Evolutionary conservation across 805 yeast genomes (phyloP).

Genomic region (Hagleromyces aurorensis): DNA sequence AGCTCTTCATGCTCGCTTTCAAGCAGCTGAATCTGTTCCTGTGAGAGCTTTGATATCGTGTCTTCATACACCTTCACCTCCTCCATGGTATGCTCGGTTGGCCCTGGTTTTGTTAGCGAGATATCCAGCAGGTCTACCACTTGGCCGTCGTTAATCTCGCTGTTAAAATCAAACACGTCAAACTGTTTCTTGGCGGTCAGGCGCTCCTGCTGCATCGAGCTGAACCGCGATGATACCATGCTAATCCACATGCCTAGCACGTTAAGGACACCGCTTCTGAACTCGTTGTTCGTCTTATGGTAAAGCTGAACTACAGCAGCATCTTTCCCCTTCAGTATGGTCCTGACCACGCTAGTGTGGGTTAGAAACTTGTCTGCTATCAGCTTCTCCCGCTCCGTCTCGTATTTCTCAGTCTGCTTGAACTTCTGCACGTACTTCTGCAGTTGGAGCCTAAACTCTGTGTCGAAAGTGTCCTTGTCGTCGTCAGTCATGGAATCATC

Average conservation of each 20-base stretch:
- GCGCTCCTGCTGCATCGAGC: constrained; percentile 43
- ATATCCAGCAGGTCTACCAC: constrained; percentile 12
- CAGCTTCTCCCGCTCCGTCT: constrained; percentile 35
- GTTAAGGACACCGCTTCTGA: constrained; percentile 42
- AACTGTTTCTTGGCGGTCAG: constrained; percentile 36
- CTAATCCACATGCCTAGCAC: constrained; percentile 41
- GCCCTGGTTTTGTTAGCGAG: constrained; percentile 27
- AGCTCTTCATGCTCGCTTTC: constrained; percentile 52
- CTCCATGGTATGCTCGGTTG: constrained; percentile 22
- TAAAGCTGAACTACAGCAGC: constrained; percentile 32
- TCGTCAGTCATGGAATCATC: constrained; percentile 32
- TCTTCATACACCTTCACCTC: constrained; percentile 32
- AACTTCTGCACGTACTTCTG: constrained; percentile 46
- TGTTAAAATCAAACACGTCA: constrained; percentile 24
- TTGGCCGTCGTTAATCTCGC: constrained; percentile 21
- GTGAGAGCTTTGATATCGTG: constrained; percentile 32
- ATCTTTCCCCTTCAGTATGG: constrained; percentile 30
- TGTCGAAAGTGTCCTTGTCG: constrained; percentile 50
- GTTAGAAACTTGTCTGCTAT: constrained; percentile 18
- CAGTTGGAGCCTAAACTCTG: constrained; percentile 44
- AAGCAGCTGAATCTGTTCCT: constrained; percentile 51
- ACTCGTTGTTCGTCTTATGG: constrained; percentile 34
- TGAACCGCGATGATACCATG: constrained; percentile 37
- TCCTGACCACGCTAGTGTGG: constrained; percentile 17
- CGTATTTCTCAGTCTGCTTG: constrained; percentile 44